A percentile compares a stretch with the other conserved stretches of the same genome.
Conservation (phyloP, 2,329 filamentous ascomycete species). For the Colletotrichum coccodes region DNA sequence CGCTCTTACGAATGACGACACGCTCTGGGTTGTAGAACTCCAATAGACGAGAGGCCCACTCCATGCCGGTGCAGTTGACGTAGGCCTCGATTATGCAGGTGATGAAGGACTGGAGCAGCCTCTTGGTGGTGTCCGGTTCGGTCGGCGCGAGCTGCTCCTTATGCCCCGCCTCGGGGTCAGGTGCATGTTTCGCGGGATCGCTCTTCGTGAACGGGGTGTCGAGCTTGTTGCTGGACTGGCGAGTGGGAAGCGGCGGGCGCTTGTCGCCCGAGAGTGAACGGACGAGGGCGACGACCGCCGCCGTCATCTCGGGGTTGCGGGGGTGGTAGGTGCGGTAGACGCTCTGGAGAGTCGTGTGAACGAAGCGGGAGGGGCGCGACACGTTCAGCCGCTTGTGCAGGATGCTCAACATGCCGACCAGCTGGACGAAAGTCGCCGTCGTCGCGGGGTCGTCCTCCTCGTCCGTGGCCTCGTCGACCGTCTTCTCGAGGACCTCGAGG, state of each 20-base stretch:
- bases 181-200: constrained; percentile 64
- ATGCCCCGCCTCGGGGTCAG: constrained; percentile 67
- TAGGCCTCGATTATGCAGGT: constrained; percentile 82
- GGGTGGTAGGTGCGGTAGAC: constrained; percentile 74
- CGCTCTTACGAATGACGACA: constrained; percentile 69
- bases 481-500: constrained; percentile 75
- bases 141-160: constrained; percentile 62
- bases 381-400: constrained; percentile 81
- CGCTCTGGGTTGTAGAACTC: constrained; percentile 75
- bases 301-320: constrained; percentile 73
- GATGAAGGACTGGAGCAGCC: constrained; percentile 79
- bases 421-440: constrained; percentile 69
- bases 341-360: constrained; percentile 80
- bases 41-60: constrained; percentile 72
- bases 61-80: constrained; percentile 67
- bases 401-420: constrained; percentile 78
- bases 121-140: constrained; percentile 70
- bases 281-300: constrained; percentile 76
- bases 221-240: constrained; percentile 67
- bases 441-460: constrained; percentile 48
- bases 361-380: constrained; percentile 80
- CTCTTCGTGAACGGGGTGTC: constrained; percentile 66
- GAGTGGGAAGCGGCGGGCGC: constrained; percentile 69
- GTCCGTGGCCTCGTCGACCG: constrained; percentile 52
- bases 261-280: constrained; percentile 75